Evolutionary conservation across 805 yeast species (phyloP).

Genomic region (Metschnikowia anglica): DNA sequence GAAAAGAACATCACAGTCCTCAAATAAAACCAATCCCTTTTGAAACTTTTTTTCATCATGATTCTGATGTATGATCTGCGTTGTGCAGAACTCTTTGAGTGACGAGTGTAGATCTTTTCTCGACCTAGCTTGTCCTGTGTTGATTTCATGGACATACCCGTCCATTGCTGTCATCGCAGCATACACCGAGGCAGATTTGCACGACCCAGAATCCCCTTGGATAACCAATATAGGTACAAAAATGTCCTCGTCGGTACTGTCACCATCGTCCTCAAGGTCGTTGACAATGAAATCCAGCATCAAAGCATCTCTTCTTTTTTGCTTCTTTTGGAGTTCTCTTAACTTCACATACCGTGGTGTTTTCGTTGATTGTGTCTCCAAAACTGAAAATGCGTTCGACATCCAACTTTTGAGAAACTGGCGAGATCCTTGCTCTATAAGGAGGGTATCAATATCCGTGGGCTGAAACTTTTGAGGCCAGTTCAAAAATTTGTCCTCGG

Average conservation of each 20-base stretch:
- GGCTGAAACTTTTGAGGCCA: slow-evolving; percentile 44
- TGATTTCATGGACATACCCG: slow-evolving; percentile 80
- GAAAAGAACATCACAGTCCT: slow-evolving; percentile 81
- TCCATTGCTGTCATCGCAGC: slow-evolving; percentile 59
- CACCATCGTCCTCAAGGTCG: slow-evolving; percentile 27
- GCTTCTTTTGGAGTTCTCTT: slow-evolving; percentile 26
- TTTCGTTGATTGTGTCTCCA: slow-evolving; percentile 31
- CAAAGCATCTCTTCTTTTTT: slow-evolving; percentile 20
- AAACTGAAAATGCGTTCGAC: slow-evolving; percentile 34
- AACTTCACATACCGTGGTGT: slow-evolving; percentile 33
- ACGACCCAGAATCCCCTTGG: slow-evolving; percentile 70
- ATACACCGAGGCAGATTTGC: slow-evolving; percentile 74
- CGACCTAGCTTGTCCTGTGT: slow-evolving; percentile 70
- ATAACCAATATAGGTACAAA: slow-evolving; percentile 65
- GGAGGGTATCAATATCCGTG: slow-evolving; percentile 28
- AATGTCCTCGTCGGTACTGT: slow-evolving; percentile 34
- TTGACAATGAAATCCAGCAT: slow-evolving; percentile 42
- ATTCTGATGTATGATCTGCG: slow-evolving; percentile 67
- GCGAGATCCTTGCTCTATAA: slow-evolving; percentile 30
- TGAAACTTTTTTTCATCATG: slow-evolving; percentile 35
- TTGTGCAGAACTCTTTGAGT: slow-evolving; percentile 78
- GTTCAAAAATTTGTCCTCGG: slow-evolving; percentile 13
- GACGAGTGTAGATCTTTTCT: slow-evolving; percentile 65
- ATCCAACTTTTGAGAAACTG: slow-evolving; percentile 40
- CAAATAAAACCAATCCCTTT: slow-evolving; percentile 72